These are phyloP conservation scores for Circinella minor DNA, from an alignment of 371 early-diverging fungal genomes.

Conservation along the genomic window DNA sequence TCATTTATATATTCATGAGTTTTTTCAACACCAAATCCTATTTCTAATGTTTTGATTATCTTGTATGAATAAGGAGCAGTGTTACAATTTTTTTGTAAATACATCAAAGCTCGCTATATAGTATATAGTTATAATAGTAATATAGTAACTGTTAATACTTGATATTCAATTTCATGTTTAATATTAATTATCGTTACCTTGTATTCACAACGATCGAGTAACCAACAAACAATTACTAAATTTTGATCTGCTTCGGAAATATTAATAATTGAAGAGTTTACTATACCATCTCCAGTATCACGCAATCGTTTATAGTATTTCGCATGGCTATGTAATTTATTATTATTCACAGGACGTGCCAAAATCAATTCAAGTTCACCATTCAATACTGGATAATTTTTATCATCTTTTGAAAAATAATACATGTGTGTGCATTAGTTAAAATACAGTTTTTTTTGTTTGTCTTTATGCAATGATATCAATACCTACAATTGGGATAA, in stretches of 20 bases:
- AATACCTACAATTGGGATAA: background rate
- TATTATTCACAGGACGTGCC: background rate
- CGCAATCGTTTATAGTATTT: background rate
- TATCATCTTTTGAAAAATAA: background rate
- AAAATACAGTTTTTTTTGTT: no score
- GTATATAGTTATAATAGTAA: no score
- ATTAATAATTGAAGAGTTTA: background rate
- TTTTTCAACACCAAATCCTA: background rate
- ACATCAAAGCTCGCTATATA: background rate
- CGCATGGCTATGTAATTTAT: background rate
- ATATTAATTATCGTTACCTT: background rate
- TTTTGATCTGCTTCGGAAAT: background rate
- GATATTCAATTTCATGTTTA: no score
- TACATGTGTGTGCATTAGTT: background rate
- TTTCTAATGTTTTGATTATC: slow-evolving; percentile 1
- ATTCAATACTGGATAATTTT: background rate
- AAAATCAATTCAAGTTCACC: background rate
- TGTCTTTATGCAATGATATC: no score
- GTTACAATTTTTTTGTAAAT: background rate
- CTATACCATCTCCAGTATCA: background rate
- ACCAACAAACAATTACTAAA: background rate
- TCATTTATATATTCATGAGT: background rate
- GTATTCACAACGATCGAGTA: background rate
- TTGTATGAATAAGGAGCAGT: background rate
- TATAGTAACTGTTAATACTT: no score